Conservation (phyloP, 257 asterid genomes). For the Jacaranda copaia region DNA sequence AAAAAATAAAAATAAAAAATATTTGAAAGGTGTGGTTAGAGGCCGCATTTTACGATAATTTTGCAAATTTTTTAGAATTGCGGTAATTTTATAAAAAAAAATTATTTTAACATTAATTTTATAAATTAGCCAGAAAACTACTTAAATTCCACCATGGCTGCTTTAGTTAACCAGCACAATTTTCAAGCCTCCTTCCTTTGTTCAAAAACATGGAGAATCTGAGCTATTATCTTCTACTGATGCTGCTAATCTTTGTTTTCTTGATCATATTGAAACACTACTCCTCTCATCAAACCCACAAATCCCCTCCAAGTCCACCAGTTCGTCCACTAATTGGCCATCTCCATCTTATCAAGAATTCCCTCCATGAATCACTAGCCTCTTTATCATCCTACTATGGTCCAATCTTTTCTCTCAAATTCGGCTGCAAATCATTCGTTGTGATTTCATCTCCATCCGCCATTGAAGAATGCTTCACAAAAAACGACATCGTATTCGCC, state of each 20-base stretch:
- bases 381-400: slow-evolving; percentile 51
- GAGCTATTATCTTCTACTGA: slow-evolving; percentile 9
- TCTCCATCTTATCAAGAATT: slow-evolving; percentile 53
- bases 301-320: slow-evolving; percentile 55
- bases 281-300: slow-evolving; percentile 9
- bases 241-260: slow-evolving; percentile 16
- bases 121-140: too few relatives aligned
- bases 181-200: too few relatives aligned
- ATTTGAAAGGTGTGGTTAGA: too few relatives aligned
- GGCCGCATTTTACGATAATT: too few relatives aligned
- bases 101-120: too few relatives aligned
- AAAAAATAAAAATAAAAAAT: too few relatives aligned
- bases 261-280: slow-evolving; percentile 21
- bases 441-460: slow-evolving; percentile 61
- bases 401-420: slow-evolving; percentile 48
- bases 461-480: slow-evolving; percentile 64
- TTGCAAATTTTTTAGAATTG: too few relatives aligned
- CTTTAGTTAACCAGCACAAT: background rate
- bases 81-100: too few relatives aligned
- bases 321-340: slow-evolving; percentile 68
- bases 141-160: background rate
- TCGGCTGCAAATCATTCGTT: slow-evolving; percentile 49
- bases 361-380: slow-evolving; percentile 44
- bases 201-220: slow-evolving; percentile 35
- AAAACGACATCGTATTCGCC: slow-evolving; percentile 57